Percentiles rank a stretch among this genome's conserved stretches.
phyloP scores from a whole-genome alignment of 2,329 filamentous ascomycete genomes.

The Arthrobotrys sphaeroides region DNA sequence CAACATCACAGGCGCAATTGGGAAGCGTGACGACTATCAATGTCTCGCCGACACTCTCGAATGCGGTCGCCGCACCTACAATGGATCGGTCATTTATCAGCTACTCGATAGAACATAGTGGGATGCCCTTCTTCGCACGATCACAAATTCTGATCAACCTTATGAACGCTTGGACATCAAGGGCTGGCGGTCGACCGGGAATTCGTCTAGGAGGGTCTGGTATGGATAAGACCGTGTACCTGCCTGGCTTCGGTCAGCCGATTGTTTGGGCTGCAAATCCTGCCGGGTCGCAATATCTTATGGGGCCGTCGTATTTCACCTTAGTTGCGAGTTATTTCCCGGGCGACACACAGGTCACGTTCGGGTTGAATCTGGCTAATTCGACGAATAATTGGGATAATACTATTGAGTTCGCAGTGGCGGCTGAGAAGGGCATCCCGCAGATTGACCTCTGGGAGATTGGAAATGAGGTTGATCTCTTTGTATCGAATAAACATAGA shows the following conservation, averaged over 20 bases:
- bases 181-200: slow-evolving; percentile 33
- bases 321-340: slow-evolving; percentile 30
- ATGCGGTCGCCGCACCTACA: slow-evolving; percentile 17
- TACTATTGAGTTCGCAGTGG: slow-evolving; percentile 32
- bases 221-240: slow-evolving; percentile 33
- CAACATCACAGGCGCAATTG: slow-evolving; percentile 21
- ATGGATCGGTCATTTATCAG: slow-evolving; percentile 44
- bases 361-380: slow-evolving; percentile 44
- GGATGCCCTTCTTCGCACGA: background rate
- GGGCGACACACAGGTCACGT: slow-evolving; percentile 33
- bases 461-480: slow-evolving; percentile 45
- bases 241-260: slow-evolving; percentile 8
- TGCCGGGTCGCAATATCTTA: background rate
- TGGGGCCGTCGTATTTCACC: slow-evolving; percentile 19
- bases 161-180: slow-evolving; percentile 24
- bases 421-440: slow-evolving; percentile 20
- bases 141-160: slow-evolving; percentile 22
- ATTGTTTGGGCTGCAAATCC: background rate
- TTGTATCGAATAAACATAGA: slow-evolving; percentile 18
- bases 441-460: slow-evolving; percentile 36
- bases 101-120: slow-evolving; percentile 33
- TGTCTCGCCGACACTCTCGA: slow-evolving; percentile 37
- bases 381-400: slow-evolving; percentile 34
- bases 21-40: slow-evolving; percentile 13
- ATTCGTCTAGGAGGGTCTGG: slow-evolving; percentile 39